Percentiles rank a stretch among this genome's conserved stretches.
phyloP scores from a whole-genome alignment of 495 filamentous ascomycete species.

The Stereocaulon alpinum region DNA sequence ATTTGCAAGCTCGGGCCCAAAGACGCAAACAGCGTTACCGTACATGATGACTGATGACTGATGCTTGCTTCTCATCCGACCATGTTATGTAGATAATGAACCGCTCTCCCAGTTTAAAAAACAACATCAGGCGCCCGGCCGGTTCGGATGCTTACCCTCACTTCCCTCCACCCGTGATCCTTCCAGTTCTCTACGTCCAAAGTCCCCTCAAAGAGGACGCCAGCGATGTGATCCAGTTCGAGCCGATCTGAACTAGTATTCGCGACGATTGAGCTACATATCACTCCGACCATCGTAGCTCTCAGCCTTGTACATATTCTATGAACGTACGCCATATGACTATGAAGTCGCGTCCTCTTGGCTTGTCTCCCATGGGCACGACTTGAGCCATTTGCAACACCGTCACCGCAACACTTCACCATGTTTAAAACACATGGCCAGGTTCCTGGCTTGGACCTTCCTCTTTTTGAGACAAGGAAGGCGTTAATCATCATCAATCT shows the following conservation, averaged over 20 bases:
- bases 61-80: background rate
- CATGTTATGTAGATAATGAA: background rate
- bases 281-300: background rate
- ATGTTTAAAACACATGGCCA: constrained; percentile 20
- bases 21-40: no score
- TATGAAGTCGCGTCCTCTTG: background rate
- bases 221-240: background rate
- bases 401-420: background rate
- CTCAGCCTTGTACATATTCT: background rate
- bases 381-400: background rate
- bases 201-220: background rate
- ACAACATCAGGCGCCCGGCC: background rate
- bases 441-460: constrained; percentile 25
- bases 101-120: background rate
- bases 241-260: background rate
- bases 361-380: background rate
- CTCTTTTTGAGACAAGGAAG: constrained; percentile 59
- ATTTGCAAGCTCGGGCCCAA: background rate
- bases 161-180: background rate
- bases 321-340: background rate
- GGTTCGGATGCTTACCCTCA: background rate
- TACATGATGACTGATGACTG: background rate
- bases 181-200: background rate
- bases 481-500: constrained; percentile 78
- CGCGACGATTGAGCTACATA: background rate